phyloP scores from a whole-genome alignment of 306 rosid genomes.

The Vigna unguiculata region DNA sequence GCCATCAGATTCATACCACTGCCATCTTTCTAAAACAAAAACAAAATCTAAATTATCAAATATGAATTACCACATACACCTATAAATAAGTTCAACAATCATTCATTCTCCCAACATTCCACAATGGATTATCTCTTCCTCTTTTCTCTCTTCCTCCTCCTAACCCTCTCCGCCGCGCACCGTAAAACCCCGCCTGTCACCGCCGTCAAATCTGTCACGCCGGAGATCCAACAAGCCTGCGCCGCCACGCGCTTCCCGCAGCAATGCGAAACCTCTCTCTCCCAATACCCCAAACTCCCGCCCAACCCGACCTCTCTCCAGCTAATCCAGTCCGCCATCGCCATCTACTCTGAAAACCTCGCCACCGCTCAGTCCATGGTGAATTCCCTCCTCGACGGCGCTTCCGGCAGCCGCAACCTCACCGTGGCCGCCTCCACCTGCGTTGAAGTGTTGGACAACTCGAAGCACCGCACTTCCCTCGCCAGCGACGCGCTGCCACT shows the following conservation, averaged over 20 bases:
- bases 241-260: slow-evolving; percentile 78
- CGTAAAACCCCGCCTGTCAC: background rate
- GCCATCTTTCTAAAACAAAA: background rate
- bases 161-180: slow-evolving; percentile 53
- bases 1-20: background rate
- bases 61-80: background rate
- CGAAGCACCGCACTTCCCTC: slow-evolving; percentile 65
- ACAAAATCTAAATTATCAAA: background rate
- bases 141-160: slow-evolving; percentile 54
- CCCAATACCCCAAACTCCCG: slow-evolving; percentile 43
- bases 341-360: slow-evolving; percentile 56
- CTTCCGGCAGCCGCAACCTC: slow-evolving; percentile 62
- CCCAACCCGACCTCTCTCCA: slow-evolving; percentile 51
- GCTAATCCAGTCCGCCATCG: slow-evolving; percentile 59
- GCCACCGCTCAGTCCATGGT: slow-evolving; percentile 64
- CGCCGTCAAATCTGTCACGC: slow-evolving; percentile 5
- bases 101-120: background rate
- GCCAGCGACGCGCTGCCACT: slow-evolving; percentile 52
- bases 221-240: slow-evolving; percentile 62
- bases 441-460: slow-evolving; percentile 52
- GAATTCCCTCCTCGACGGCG: slow-evolving; percentile 51
- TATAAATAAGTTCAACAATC: background rate
- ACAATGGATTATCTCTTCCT: slow-evolving; percentile 62
- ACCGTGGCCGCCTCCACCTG: slow-evolving; percentile 71
- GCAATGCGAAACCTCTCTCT: slow-evolving; percentile 57